Evolutionary conservation across 192 early-diverging fungal species (phyloP).

Genomic region (Rhizoclosmatium globosum): DNA sequence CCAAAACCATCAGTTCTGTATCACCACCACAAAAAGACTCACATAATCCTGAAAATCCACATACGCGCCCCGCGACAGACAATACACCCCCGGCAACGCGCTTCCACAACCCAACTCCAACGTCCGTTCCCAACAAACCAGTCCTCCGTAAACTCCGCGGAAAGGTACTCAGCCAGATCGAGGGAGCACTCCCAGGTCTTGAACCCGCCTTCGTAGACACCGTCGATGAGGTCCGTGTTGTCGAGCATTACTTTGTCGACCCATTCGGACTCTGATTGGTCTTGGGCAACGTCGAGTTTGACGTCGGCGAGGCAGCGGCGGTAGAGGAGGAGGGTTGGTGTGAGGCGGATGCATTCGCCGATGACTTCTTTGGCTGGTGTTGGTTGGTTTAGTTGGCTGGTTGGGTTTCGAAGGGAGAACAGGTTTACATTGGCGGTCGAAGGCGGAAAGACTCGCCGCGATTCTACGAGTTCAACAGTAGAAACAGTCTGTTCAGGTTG

Average conservation of each 20-base stretch:
- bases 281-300: conserved; percentile 74
- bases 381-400: too few relatives aligned
- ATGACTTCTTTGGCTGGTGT: too few relatives aligned
- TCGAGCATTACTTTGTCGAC: conserved; percentile 30
- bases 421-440: neutral
- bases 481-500: neutral
- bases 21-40: conserved; percentile 21
- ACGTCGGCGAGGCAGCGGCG: conserved; percentile 65
- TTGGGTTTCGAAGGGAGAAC: neutral
- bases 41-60: conserved; percentile 93
- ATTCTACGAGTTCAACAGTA: neutral
- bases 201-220: conserved; percentile 93
- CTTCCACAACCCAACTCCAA: conserved; percentile 88
- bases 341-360: conserved; percentile 2
- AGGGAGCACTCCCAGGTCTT: conserved; percentile 98
- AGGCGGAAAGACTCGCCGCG: neutral
- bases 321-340: conserved; percentile 10
- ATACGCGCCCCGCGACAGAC: conserved; percentile 60
- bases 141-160: neutral
- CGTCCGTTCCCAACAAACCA: neutral
- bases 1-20: neutral
- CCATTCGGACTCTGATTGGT: neutral
- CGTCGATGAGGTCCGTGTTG: conserved; percentile 80
- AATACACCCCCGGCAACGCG: conserved; percentile 82
- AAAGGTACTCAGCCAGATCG: conserved; percentile 75